Evolutionary conservation across 345 rosid genomes (phyloP), one percentile per base, ranked within the genome.

Genomic region (Eucalyptus melliodora): DNA sequence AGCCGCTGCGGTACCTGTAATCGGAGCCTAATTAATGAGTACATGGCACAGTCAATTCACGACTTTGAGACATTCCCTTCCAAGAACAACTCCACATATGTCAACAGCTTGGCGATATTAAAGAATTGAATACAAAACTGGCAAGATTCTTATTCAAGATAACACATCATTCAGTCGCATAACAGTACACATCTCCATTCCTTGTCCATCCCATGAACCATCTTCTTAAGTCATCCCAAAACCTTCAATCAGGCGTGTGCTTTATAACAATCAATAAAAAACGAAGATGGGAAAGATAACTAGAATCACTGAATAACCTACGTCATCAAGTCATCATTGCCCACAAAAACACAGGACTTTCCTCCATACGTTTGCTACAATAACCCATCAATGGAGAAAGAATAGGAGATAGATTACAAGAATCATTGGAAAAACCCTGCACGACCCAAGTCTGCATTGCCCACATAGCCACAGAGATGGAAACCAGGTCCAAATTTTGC

Each of bases 1-100:
- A 96, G 98, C 91, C 99, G 95, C 89, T 95, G 98, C 2, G 98
- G 99, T 88, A 96, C 92, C 98, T 96, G 92, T 44, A 90, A 2
- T 50, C 8, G 24, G 42, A 88, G 24, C 59, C 30, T 37, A 80
- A 40, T 62, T 34, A 88, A 31, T 55, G 11, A 88, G 86, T 19
- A 42, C 60, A n/a, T 21, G 87, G 30, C 42, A 37, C 9, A 37
- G 83, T 6, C 42, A 37, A 77, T 21, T 77, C 47, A 40, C 5
- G 2, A 37, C 83, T 72, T 72, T 40, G 47, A 77, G 83, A 21
- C 27, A 77, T 77, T 77, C 9, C 47, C 47, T 77, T 77, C 83
- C 83, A 40, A 40, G 47, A 77, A 40, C 47, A 77, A 40, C 47
- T 77, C 42, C 30, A 11, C 3, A 77, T 19, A 72, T 77, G 47